phyloP scores from a whole-genome alignment of 495 filamentous ascomycete species.

The Cenococcum geophilum region DNA sequence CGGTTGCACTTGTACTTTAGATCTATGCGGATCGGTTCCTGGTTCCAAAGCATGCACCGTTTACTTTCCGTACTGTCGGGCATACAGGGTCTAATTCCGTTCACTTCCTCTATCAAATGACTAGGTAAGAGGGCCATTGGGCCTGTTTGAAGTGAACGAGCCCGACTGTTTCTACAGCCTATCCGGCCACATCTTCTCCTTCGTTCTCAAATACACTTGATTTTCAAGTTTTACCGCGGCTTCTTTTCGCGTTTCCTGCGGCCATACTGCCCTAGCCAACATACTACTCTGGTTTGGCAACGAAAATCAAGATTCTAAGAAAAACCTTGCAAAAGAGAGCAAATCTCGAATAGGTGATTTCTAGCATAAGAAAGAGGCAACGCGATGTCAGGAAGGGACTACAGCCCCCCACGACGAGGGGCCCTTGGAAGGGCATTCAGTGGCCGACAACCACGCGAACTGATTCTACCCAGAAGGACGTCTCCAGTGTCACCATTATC shows the following conservation, averaged over 20 bases:
- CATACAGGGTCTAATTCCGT: background rate
- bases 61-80: background rate
- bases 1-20: background rate
- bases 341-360: constrained; percentile 1
- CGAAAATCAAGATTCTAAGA: background rate
- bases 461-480: constrained; percentile 8
- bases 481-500: background rate
- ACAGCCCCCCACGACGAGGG: constrained; percentile 6
- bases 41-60: background rate
- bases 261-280: background rate
- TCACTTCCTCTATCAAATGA: background rate
- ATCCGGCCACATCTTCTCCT: background rate
- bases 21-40: background rate
- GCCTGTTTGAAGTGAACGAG: background rate
- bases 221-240: background rate
- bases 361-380: background rate
- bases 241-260: background rate
- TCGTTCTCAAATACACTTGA: background rate
- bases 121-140: background rate
- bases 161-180: constrained; percentile 1
- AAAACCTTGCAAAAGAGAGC: background rate
- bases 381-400: constrained; percentile 1
- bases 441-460: constrained; percentile 13
- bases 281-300: background rate
- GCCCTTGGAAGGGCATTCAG: constrained; percentile 12